Evolutionary conservation across 2,329 filamentous ascomycete species (phyloP).

Genomic region (Ophiostoma sp.): DNA sequence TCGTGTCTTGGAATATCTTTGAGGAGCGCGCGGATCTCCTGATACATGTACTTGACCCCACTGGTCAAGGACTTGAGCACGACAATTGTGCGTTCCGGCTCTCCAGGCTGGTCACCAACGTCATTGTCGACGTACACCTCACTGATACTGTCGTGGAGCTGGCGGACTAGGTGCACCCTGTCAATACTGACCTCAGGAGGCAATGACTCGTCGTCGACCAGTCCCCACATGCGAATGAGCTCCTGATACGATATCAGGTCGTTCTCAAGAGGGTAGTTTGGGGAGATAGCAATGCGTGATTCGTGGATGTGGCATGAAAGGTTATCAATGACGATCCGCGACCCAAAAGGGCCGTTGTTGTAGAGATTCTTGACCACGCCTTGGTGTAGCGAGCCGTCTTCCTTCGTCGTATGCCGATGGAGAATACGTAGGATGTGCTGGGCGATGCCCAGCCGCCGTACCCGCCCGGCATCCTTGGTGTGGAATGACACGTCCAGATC

Average conservation of each 20-base stretch:
- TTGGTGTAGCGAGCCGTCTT: slow-evolving; percentile 31
- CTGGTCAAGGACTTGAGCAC: slow-evolving; percentile 56
- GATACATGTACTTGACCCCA: slow-evolving; percentile 55
- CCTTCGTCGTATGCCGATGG: slow-evolving; percentile 43
- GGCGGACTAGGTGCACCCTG: slow-evolving; percentile 45
- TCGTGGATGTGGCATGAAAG: slow-evolving; percentile 44
- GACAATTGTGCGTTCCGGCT: slow-evolving; percentile 33
- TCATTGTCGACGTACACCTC: slow-evolving; percentile 40
- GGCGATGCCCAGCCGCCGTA: slow-evolving; percentile 47
- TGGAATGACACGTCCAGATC: slow-evolving; percentile 50
- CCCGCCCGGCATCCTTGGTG: slow-evolving; percentile 45
- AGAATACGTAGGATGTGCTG: slow-evolving; percentile 51
- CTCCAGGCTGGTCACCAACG: not conserved
- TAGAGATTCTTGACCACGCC: slow-evolving; percentile 37
- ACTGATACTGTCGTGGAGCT: slow-evolving; percentile 56
- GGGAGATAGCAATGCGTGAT: slow-evolving; percentile 43
- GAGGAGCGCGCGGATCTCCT: slow-evolving; percentile 54
- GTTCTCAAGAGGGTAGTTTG: slow-evolving; percentile 49
- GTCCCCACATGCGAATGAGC: slow-evolving; percentile 42
- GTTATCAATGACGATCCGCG: slow-evolving; percentile 50
- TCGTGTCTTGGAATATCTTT: slow-evolving; percentile 44
- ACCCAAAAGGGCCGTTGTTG: slow-evolving; percentile 49
- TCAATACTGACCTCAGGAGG: slow-evolving; percentile 46
- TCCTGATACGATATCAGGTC: slow-evolving; percentile 43
- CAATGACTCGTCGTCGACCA: slow-evolving; percentile 30